Evolutionary conservation across 2,329 filamentous ascomycete species (phyloP).

Genomic region (Diaporthe sp.): DNA sequence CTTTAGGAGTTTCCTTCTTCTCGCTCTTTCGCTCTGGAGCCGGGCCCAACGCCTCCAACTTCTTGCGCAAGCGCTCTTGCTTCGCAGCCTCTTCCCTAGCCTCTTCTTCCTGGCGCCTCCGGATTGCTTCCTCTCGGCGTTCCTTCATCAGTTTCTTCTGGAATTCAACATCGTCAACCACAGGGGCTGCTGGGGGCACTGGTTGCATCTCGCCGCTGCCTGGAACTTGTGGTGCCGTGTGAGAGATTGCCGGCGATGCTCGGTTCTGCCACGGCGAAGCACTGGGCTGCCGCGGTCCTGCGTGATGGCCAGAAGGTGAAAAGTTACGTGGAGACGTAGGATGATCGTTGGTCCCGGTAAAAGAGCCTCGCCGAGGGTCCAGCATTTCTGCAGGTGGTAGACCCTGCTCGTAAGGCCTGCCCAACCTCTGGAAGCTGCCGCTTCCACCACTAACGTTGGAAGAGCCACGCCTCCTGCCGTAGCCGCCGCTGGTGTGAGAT

Average conservation of each 20-base stretch:
- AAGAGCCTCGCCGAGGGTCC: constrained; percentile 60
- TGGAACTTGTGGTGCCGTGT: constrained; percentile 53
- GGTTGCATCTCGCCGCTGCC: constrained; percentile 47
- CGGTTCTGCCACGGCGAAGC: constrained; percentile 56
- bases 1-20: constrained; percentile 65
- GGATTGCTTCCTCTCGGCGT: constrained; percentile 76
- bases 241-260: constrained; percentile 57
- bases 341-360: constrained; percentile 63
- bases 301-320: constrained; percentile 52
- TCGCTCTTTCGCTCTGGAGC: constrained; percentile 70
- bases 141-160: constrained; percentile 82
- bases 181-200: constrained; percentile 46
- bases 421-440: constrained; percentile 71
- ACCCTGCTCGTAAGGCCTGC: constrained; percentile 57
- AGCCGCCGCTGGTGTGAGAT: constrained; percentile 75
- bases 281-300: constrained; percentile 46
- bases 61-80: constrained; percentile 78
- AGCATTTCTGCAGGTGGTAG: constrained; percentile 58
- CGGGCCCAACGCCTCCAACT: constrained; percentile 78
- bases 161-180: constrained; percentile 69
- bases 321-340: constrained; percentile 61
- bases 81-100: constrained; percentile 79
- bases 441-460: constrained; percentile 93
- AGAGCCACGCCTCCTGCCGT: constrained; percentile 83
- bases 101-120: constrained; percentile 76